phyloP scores from a whole-genome alignment of 176 grass and related monocot genomes.

The Urochloa ruziziensis region DNA sequence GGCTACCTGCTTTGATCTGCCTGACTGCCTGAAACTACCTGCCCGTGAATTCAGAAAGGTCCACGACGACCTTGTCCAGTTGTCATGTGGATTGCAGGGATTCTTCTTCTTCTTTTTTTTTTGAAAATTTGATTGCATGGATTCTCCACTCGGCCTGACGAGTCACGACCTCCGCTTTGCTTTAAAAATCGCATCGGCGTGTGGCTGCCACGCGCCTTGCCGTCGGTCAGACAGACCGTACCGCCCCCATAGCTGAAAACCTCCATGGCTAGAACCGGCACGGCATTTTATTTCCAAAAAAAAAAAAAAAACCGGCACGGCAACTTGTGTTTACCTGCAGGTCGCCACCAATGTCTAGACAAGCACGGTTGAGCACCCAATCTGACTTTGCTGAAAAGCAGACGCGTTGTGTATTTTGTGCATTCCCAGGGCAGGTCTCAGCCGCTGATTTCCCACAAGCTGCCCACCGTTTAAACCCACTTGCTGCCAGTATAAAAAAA shows the following conservation, averaged over 20 bases:
- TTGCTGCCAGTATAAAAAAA: not conserved
- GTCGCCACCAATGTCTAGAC: not conserved
- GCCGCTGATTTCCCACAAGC: not conserved
- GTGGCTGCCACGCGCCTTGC: slow-evolving; percentile 24
- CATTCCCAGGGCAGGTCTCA: not conserved
- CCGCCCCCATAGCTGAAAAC: too few species aligned
- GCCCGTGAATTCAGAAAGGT: not conserved
- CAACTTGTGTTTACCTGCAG: too few species aligned
- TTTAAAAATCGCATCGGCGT: slow-evolving; percentile 3
- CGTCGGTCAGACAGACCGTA: too few species aligned
- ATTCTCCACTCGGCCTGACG: too few species aligned
- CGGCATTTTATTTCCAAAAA: too few species aligned
- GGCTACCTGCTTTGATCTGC: not conserved
- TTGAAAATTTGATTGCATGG: too few species aligned
- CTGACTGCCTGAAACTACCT: not conserved
- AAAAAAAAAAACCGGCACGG: too few species aligned
- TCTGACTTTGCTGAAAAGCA: not conserved
- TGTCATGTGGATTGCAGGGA: too few species aligned
- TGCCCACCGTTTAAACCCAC: slow-evolving; percentile 12
- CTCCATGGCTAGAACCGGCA: too few species aligned
- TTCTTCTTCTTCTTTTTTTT: too few species aligned
- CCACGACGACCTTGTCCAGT: not conserved
- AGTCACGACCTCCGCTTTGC: not conserved
- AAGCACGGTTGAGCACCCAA: not conserved
- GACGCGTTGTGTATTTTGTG: not conserved